Base-by-base conservation (phyloP, 2,329 filamentous ascomycete genomes). In the Drechslera avenae region DNA sequence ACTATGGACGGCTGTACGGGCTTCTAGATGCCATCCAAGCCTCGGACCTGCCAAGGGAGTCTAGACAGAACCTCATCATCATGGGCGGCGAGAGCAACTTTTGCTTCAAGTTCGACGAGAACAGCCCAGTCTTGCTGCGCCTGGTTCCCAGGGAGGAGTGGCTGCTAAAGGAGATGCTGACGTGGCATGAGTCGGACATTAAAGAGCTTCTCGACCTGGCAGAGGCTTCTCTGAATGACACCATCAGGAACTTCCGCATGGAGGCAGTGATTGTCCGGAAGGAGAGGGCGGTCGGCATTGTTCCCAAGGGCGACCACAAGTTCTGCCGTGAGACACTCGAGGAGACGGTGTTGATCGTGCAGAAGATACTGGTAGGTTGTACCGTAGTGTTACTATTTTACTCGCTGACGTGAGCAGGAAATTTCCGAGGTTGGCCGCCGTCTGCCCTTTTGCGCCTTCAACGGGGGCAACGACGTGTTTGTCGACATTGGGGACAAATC, bases 401-500 rank as follows among this genome's bases (percentile, higher is more conserved):
- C 32, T 13, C 56, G 42, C 58, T 64, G 28, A 62, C 50, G 46
- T 3, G 9, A 8, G 9, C 48, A 76, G 75, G 93, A 97, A 74
- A 83, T 92, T 63, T 90, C 87, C 33, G 77, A 83, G 1, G 88
- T 88, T 23, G 88, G 88, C 1, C 75, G 78, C 34, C 73, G 81
- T 58, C 64, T 99, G 26, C 94, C 94, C 0, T 99, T 97, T 69
- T 99, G 94, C 71, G 94, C 94, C 17, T 99, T 99, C 79, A 99
- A 99, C 73, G 94, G 81, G 46, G 94, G 94, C 9, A 93, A 94
- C 56, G 94, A 99, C 72, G 91, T 97, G 34, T 99, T 99, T 75
- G 92, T 99, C 46, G 94, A 99, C 72, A 97, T 99, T 67, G 94
- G 94, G 48, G 94, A 99, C 77, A 99, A 99, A 77, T 91, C 88